Evolutionary conservation across 2,329 filamentous ascomycete species (phyloP).

Genomic region (Alternaria arborescens): DNA sequence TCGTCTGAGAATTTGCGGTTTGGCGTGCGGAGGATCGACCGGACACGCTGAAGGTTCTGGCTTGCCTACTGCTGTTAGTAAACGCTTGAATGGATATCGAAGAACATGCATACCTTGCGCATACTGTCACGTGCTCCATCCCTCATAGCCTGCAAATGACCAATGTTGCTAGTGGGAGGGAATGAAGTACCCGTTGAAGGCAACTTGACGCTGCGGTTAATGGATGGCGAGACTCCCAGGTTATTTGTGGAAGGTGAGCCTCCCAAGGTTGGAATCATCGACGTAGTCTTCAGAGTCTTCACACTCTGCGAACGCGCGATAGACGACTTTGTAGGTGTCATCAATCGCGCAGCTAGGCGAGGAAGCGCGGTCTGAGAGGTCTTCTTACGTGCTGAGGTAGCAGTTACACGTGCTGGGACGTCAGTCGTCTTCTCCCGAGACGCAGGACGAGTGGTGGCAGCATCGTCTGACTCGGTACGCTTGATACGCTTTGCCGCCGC

Average conservation of each 20-base stretch:
- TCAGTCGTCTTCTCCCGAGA: conserved; percentile 51
- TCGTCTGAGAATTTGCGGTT: conserved; percentile 67
- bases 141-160: conserved; percentile 38
- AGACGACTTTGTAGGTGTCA: conserved; percentile 82
- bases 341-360: conserved; percentile 63
- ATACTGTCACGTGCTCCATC: conserved; percentile 50
- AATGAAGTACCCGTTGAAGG: conserved; percentile 62
- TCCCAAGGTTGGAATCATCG: conserved; percentile 63
- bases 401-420: conserved; percentile 16
- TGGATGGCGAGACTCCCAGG: conserved; percentile 57
- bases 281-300: conserved; percentile 56
- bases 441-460: conserved; percentile 69
- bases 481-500: conserved; percentile 74
- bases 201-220: conserved; percentile 57
- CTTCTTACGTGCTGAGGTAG: conserved; percentile 40
- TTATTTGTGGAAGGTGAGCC: conserved; percentile 64
- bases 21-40: conserved; percentile 70
- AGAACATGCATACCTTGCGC: conserved; percentile 33
- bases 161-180: conserved; percentile 42
- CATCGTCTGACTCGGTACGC: conserved; percentile 72
- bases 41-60: conserved; percentile 63
- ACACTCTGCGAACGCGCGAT: conserved; percentile 68
- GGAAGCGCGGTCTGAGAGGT: conserved; percentile 52
- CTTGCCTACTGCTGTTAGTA: conserved; percentile 37
- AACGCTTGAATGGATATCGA: not conserved